Base-by-base conservation (phyloP, 495 filamentous ascomycete genomes). In the Penicillium simplicissimum region DNA sequence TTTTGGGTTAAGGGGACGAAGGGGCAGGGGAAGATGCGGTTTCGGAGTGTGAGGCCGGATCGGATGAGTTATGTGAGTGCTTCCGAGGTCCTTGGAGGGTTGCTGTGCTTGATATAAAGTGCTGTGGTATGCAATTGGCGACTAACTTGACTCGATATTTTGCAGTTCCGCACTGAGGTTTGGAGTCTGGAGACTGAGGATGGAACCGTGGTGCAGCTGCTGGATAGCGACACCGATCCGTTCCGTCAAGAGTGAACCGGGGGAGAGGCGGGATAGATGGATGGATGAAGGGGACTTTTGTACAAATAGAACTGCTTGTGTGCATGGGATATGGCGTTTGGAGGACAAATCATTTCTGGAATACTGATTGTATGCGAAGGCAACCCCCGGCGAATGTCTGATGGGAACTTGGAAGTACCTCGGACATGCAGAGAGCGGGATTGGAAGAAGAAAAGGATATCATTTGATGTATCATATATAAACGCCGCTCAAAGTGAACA, bases 1-100 rank as follows among this genome's bases (percentile, higher is more conserved):
- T 98, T 95, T 73, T 82, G 82, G 79, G 95, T 98, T 11, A 93
- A 92, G 76, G 95, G 95, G 43, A 93, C 87, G 2, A 89, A 84
- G 66, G 74, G 71, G 28, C 74, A 79, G 57, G 95, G 87, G 19
- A 82, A 86, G 67, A 93, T 97, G 88, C 81, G 85, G 66, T 97
- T 98, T 77, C 84, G 79, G 71, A 93, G 90, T 71, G 77, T 82
- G 67, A 84, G 95, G 59, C 88, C 81, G 59, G 83, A 85, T 54
- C 84, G 93, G 64, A 82, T 85, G 79, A 92, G 90, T 9, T 85
- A 77, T 73, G 88, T 90, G 64, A 76, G 86, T 84, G 79, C 23
- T 6, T 31, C 6, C 28, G 3, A 6, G 3, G 6, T 0, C 28
- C 28, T 0, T 31, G 28, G 28, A 31, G 28, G 4, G 28, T 3